phyloP scores from a whole-genome alignment of 2,329 filamentous ascomycete species.

The Teratosphaeriaceae sp. region DNA sequence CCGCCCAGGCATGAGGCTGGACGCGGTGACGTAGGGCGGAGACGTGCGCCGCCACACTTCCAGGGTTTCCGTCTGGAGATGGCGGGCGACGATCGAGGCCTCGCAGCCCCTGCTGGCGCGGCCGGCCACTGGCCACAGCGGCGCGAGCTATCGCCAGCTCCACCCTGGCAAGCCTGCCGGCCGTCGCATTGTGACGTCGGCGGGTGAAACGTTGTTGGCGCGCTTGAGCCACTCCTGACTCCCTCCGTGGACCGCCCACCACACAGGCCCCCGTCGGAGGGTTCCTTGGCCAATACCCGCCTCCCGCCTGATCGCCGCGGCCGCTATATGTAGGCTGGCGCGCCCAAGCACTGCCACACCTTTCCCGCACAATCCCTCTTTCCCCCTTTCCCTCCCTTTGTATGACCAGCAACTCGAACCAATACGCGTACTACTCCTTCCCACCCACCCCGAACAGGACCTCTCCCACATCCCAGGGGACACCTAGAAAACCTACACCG shows the following conservation, averaged over 20 bases:
- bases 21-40: too few species aligned
- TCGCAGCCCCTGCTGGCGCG: conserved; percentile 15
- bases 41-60: too few species aligned
- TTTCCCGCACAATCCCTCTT: conserved; percentile 7
- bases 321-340: conserved; percentile 6
- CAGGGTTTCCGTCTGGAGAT: neutral
- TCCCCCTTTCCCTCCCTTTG: conserved; percentile 15
- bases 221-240: conserved; percentile 5
- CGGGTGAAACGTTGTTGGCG: conserved; percentile 5
- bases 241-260: neutral
- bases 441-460: conserved; percentile 42
- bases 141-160: conserved; percentile 19
- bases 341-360: conserved; percentile 9
- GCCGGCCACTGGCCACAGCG: conserved; percentile 19
- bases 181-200: conserved; percentile 10
- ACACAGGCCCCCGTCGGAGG: neutral
- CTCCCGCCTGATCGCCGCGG: neutral
- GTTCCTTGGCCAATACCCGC: neutral
- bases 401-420: conserved; percentile 44
- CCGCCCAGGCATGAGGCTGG: too few species aligned
- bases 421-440: conserved; percentile 48
- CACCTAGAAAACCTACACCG: conserved; percentile 9
- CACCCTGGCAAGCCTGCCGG: conserved; percentile 2
- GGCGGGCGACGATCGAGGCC: conserved; percentile 10
- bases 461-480: conserved; percentile 23